Evolutionary conservation across 2,329 filamentous ascomycete genomes (phyloP), one percentile per base, ranked within the genome.

Genomic region (Apiospora saccharicola): DNA sequence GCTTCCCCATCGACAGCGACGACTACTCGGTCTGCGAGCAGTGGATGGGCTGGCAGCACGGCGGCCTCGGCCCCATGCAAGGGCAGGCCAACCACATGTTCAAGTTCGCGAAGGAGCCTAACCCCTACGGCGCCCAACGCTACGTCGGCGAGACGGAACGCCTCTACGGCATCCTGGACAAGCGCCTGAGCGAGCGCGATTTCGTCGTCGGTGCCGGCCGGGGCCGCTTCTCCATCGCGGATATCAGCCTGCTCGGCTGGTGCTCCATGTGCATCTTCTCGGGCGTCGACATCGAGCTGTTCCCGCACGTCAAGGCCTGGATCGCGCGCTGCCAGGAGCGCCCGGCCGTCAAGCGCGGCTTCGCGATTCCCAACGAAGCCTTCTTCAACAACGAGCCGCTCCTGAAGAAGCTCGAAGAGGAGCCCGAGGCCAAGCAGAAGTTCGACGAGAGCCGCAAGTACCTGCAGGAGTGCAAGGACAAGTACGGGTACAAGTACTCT

Each of bases 131-230:
- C 68, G 88, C 92, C 22, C 91, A 92, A 78, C 89, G 93, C 53
- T 96, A 95, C 81, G 86, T 92, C 70, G 94, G 93, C 77, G 94
- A 96, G 85, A 90, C 91, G 1, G 87, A 92, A 75, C 89, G 94
- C 3, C 86, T 96, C 1, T 95, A 95, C 82, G 88, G 91, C 34
- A 86, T 95, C 26, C 86, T 96, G 1, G 88, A 96, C 80, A 85
- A 86, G 77, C 91, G 92, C 70, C 89, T 96, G 19, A 77, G 76
- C 19, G 78, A 80, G 34, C 83, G 87, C 3, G 86, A 89, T 70
- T 90, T 83, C 74, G 78, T 90, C 8, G 88, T 86, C 3, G 91
- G 91, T 4, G 79, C 85, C 1, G 57, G 82, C 16, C 78, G 78
- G 37, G 87, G 90, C 75, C 89, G 88, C 77, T 90, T 86, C 81